Base-by-base conservation (phyloP, 306 rosid genomes). In the Psophocarpus tetragonolobus region DNA sequence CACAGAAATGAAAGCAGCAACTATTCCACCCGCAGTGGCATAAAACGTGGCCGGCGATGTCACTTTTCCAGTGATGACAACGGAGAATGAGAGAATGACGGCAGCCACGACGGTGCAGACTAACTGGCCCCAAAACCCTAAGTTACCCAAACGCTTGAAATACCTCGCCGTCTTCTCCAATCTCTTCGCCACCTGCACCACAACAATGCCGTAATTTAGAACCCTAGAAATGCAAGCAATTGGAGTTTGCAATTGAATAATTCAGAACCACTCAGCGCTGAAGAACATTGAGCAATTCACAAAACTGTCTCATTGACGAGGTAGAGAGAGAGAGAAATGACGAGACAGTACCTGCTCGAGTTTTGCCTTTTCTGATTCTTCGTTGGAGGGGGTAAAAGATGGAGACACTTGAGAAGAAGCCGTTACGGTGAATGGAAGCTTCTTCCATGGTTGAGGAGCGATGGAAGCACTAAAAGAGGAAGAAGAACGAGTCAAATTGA, bases 101-200 rank as follows among this genome's bases (percentile, higher is more conserved):
- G 99, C 97, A 14, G 99, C 86, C 64, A 92, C 98, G 32, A 88
- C 79, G 3, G 99, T 91, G 89, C 96, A 90, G 11, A 91, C 96
- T 30, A 96, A 85, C 85, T 96, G 97, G 36, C 96, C 97, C 99
- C 99, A 96, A 90, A 96, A 91, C 73, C 98, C 99, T 69, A 91
- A 74, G 69, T 81, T 83, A 39, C 99, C 99, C 80, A 90, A 85
- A 82, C 99, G 93, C 91, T 91, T 96, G 88, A 96, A 96, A 71
- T 87, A 60, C 90, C 91, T 92, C 23, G 98, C 88, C 4, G 99
- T 96, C 76, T 74, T 96, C 88, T 87, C 98, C 69, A 96, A 84
- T 82, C 92, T 87, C 83, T 91, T 96, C 1, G 99, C 80, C 35
- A 92, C 98, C 98, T 96, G 85, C 86, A 87, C 39, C 77, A 81